These are phyloP conservation scores for Lentinus tigrinus DNA, from an alignment of 768 basidiomycete genomes.

Conservation along the genomic window DNA sequence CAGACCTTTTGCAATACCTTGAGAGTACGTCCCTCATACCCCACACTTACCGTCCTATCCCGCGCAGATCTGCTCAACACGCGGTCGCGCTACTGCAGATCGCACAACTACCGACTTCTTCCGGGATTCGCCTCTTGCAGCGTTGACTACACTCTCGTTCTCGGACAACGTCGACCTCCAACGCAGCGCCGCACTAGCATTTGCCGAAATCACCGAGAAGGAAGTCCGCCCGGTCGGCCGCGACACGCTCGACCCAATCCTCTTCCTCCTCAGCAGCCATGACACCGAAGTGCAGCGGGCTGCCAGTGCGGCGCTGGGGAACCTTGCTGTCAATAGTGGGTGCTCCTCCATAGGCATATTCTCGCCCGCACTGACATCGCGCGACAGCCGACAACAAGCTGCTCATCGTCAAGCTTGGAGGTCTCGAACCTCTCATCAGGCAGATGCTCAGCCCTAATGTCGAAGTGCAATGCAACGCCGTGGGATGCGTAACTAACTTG, in stretches of 20 bases:
- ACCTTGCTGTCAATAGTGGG: slow-evolving; percentile 96
- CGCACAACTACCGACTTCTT: slow-evolving; percentile 99
- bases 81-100: slow-evolving; percentile 49
- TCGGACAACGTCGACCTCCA: slow-evolving; percentile 99
- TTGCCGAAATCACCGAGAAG: slow-evolving; percentile 99
- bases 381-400: slow-evolving; percentile 93
- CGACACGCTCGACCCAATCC: slow-evolving; percentile 96
- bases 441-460: slow-evolving; percentile 99
- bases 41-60: background rate
- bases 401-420: slow-evolving; percentile 96
- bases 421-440: slow-evolving; percentile 94
- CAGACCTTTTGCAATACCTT: slow-evolving; percentile 93
- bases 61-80: background rate
- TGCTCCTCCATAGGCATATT: slow-evolving; percentile 23
- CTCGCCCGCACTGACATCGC: slow-evolving; percentile 15
- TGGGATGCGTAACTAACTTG: slow-evolving; percentile 97
- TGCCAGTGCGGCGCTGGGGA: slow-evolving; percentile 95
- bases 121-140: slow-evolving; percentile 85
- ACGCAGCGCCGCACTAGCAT: slow-evolving; percentile 95
- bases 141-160: slow-evolving; percentile 95
- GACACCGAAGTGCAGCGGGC: slow-evolving; percentile 99
- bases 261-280: slow-evolving; percentile 95
- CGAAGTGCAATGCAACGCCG: slow-evolving; percentile 99
- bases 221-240: slow-evolving; percentile 95
- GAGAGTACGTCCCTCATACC: slow-evolving; percentile 68